phyloP scores from a whole-genome alignment of 495 filamentous ascomycete species.

The Cercophora sp. region DNA sequence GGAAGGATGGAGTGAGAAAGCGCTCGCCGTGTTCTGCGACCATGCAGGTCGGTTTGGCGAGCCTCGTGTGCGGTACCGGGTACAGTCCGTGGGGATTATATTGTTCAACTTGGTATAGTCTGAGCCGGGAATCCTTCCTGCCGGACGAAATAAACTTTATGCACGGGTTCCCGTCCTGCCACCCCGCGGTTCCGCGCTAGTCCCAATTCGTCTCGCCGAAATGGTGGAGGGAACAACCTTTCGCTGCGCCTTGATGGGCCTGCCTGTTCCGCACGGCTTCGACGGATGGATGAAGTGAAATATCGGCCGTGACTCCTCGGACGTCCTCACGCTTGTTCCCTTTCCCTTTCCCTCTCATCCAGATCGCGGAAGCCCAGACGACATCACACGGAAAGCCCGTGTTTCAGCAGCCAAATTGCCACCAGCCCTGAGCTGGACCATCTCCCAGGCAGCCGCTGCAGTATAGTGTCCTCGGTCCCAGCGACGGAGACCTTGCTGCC shows the following conservation, averaged over 20 bases:
- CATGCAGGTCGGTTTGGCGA: constrained; percentile 19
- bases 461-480: neutral
- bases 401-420: too few species aligned
- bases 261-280: constrained; percentile 1
- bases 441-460: constrained; percentile 1
- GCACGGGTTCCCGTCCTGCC: constrained; percentile 13
- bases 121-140: neutral
- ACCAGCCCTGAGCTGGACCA: neutral
- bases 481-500: neutral
- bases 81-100: constrained; percentile 16
- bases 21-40: constrained; percentile 33
- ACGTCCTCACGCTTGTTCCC: constrained; percentile 20
- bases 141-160: too few species aligned
- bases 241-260: constrained; percentile 29
- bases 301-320: constrained; percentile 50
- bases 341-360: constrained; percentile 26
- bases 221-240: constrained; percentile 16
- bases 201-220: constrained; percentile 34
- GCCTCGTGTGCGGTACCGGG: constrained; percentile 12
- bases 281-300: constrained; percentile 36
- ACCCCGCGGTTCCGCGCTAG: constrained; percentile 9
- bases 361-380: constrained; percentile 1
- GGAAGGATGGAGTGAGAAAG: constrained; percentile 3
- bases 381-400: too few species aligned
- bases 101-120: constrained; percentile 12